phyloP scores from a whole-genome alignment of 768 basidiomycete species.

The Mycena epipterygia region DNA sequence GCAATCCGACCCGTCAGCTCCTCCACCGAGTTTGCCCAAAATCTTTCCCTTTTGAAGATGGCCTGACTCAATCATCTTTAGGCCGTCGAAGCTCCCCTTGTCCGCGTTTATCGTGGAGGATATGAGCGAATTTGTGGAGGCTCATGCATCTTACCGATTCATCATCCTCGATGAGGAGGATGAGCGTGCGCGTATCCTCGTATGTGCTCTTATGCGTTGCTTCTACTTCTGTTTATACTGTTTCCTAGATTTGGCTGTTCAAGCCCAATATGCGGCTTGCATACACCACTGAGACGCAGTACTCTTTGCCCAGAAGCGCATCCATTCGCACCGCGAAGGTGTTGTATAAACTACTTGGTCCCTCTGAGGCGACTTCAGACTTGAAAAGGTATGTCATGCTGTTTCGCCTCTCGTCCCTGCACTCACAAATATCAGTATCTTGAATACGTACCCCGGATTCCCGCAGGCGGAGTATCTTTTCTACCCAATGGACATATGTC shows the following conservation, averaged over 20 bases:
- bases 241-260: slow-evolving; percentile 89
- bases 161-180: slow-evolving; percentile 90
- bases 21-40: slow-evolving; percentile 72
- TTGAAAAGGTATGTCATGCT: slow-evolving; percentile 61
- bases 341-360: slow-evolving; percentile 84
- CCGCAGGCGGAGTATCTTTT: slow-evolving; percentile 90
- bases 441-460: slow-evolving; percentile 84
- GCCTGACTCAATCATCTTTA: slow-evolving; percentile 33
- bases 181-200: slow-evolving; percentile 82
- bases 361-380: slow-evolving; percentile 64
- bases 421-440: slow-evolving; percentile 53
- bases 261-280: slow-evolving; percentile 89
- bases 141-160: slow-evolving; percentile 95
- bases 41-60: slow-evolving; percentile 10
- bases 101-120: slow-evolving; percentile 94
- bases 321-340: slow-evolving; percentile 85
- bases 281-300: slow-evolving; percentile 70
- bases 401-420: slow-evolving; percentile 14
- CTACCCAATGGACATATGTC: slow-evolving; percentile 86
- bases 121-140: slow-evolving; percentile 91
- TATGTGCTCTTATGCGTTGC: slow-evolving; percentile 53
- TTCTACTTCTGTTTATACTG: not conserved
- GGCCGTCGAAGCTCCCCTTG: slow-evolving; percentile 68
- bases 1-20: slow-evolving; percentile 81
- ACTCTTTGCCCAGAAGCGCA: slow-evolving; percentile 71